Evolutionary conservation across 2,329 filamentous ascomycete species (phyloP).

Genomic region (Neoarthrinium moseri): DNA sequence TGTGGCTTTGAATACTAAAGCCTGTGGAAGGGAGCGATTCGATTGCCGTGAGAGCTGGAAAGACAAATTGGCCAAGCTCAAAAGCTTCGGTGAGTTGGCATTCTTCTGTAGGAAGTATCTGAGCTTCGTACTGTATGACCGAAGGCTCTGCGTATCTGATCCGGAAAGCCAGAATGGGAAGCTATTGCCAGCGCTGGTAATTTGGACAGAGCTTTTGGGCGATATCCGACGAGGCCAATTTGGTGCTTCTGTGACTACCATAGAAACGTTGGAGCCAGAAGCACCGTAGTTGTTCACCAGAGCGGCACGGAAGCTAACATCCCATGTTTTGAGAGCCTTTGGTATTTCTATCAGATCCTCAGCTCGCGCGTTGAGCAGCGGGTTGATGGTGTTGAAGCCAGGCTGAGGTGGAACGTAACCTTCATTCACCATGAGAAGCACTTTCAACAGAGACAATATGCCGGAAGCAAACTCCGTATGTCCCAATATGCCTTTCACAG

Average conservation of each 20-base stretch:
- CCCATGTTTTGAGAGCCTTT: conserved; percentile 5
- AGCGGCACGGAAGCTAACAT: no score
- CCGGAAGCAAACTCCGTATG: conserved; percentile 42
- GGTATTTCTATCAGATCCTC: conserved; percentile 31
- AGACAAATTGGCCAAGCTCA: no score
- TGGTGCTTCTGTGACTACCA: conserved; percentile 21
- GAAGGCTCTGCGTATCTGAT: no score
- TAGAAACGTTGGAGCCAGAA: conserved; percentile 46
- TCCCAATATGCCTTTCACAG: conserved; percentile 46
- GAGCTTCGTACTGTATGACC: no score
- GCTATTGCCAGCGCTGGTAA: no score
- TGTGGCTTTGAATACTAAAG: no score
- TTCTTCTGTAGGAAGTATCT: conserved; percentile 56
- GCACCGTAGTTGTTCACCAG: conserved; percentile 53
- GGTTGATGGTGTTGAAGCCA: conserved; percentile 49
- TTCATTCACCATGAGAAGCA: conserved; percentile 21
- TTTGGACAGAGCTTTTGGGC: conserved; percentile 45
- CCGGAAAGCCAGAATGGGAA: no score
- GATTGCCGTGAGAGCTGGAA: no score
- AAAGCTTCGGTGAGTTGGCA: no score
- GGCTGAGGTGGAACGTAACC: conserved; percentile 42
- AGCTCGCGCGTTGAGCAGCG: conserved; percentile 35
- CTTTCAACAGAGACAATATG: conserved; percentile 15
- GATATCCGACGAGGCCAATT: conserved; percentile 32
- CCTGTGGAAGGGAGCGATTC: no score